Conservation (phyloP, 805 yeast genomes). For the Saccharomyces eubayanus region DNA sequence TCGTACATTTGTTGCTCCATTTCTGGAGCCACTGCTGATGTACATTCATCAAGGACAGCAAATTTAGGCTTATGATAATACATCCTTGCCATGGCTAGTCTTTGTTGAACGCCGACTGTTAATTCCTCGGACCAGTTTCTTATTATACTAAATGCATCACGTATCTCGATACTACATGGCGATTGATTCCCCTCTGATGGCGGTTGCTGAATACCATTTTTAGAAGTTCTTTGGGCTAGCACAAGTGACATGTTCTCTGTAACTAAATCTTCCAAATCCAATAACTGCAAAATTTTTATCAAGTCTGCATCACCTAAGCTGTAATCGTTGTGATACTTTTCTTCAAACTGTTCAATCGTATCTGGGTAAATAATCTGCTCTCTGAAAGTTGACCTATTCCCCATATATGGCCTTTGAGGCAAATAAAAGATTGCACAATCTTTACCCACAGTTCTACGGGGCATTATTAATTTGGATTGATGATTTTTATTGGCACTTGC, state of each 20-base stretch:
- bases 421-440: constrained; percentile 57
- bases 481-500: constrained; percentile 45
- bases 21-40: constrained; percentile 85
- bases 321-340: constrained; percentile 24
- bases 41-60: constrained; percentile 93
- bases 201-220: background rate
- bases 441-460: constrained; percentile 17
- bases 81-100: constrained; percentile 86
- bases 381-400: constrained; percentile 54
- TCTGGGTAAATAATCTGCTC: constrained; percentile 90
- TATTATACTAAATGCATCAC: constrained; percentile 55
- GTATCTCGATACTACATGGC: constrained; percentile 16
- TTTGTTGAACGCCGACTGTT: constrained; percentile 86
- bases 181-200: background rate
- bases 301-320: constrained; percentile 39
- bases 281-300: constrained; percentile 43
- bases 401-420: constrained; percentile 87
- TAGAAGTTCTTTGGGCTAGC: constrained; percentile 18
- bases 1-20: constrained; percentile 85
- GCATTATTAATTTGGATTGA: constrained; percentile 36
- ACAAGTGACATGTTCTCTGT: constrained; percentile 37
- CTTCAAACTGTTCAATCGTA: constrained; percentile 48
- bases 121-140: constrained; percentile 86
- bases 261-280: constrained; percentile 53
- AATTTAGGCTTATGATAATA: constrained; percentile 87